Base-by-base conservation (phyloP, 1,284 basidiomycete species). In the Blastosporella zonata region DNA sequence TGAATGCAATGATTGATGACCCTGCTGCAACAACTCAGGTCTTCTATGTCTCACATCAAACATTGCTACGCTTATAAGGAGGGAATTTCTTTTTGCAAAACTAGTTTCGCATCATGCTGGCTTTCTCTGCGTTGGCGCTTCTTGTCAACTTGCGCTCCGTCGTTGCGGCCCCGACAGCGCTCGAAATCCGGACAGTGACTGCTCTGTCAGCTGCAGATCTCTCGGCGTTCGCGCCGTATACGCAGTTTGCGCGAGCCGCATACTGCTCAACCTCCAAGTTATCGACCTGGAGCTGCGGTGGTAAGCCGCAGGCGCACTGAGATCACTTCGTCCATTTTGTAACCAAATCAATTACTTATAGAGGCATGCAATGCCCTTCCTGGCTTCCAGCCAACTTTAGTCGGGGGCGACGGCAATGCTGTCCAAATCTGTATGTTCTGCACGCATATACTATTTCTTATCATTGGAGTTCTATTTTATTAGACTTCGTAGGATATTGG, bases 401-500 rank as follows among this genome's bases (percentile, higher is more conserved):
- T 68, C 5, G 75, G 75, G 22, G 77, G 76, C 4, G 71, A 78
- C 55, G 77, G 75, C 5, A 68, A 71, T 46, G 59, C 40, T 12
- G 59, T 75, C 9, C 77, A 77, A 54, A 66, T 65, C 15, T 77
- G 74, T 76, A 48, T 25, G 71, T 65, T 34, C 7, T 9, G 29
- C 29, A 6, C 12, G 6, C 29, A 31, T 3, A 9, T 34, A 3
- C 7, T 18, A 34, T 34, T 17, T 12, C 15, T 34, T 18, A 6
- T 31, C 12, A 31, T 36, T n/a, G 50, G 13, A 34, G n/a, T 23
- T 13, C 12, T 20, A 27, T 35, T 34, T 42, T 29, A 35, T 12
- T 42, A 75, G 73, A 65, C 58, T 77, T 70, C 52, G 72, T 78
- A 28, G 74, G 75, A 20, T 78, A 70, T 51, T 74, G 72, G 65